Conservation (phyloP, 306 rosid genomes). For the Clitoria ternatea region DNA sequence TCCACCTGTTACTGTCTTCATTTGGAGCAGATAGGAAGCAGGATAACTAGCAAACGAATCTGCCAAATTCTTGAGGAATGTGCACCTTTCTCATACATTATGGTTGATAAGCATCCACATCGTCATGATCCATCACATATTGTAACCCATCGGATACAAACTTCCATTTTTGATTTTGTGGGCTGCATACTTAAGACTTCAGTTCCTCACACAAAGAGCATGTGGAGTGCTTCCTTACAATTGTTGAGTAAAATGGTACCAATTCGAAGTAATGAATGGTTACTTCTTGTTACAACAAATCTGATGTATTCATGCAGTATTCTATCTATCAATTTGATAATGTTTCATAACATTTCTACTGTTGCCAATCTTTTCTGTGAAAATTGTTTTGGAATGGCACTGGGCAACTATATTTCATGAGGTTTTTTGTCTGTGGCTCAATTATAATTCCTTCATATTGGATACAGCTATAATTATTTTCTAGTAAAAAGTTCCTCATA, state of each 20-base stretch:
- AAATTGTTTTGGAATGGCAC: conserved; percentile 1
- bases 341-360: background rate
- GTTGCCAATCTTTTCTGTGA: conserved; percentile 1
- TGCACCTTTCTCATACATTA: conserved; percentile 67
- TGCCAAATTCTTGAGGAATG: conserved; percentile 72
- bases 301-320: conserved; percentile 8
- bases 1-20: conserved; percentile 1
- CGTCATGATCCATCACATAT: conserved; percentile 94
- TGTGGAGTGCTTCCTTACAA: conserved; percentile 51
- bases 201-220: conserved; percentile 42
- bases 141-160: conserved; percentile 75
- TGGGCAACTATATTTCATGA: background rate
- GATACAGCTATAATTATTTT: conserved; percentile 12
- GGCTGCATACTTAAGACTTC: conserved; percentile 48
- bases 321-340: conserved; percentile 13
- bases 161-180: conserved; percentile 59
- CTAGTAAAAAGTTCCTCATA: conserved; percentile 7
- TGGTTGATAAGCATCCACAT: conserved; percentile 83
- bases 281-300: background rate
- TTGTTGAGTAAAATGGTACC: conserved; percentile 70
- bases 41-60: conserved; percentile 86
- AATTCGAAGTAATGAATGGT: conserved; percentile 13
- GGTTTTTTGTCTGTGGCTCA: background rate
- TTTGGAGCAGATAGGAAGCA: conserved; percentile 79
- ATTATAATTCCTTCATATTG: conserved; percentile 16